Evolutionary conservation across 306 rosid species (phyloP).

Genomic region (Begonia masoniana): DNA sequence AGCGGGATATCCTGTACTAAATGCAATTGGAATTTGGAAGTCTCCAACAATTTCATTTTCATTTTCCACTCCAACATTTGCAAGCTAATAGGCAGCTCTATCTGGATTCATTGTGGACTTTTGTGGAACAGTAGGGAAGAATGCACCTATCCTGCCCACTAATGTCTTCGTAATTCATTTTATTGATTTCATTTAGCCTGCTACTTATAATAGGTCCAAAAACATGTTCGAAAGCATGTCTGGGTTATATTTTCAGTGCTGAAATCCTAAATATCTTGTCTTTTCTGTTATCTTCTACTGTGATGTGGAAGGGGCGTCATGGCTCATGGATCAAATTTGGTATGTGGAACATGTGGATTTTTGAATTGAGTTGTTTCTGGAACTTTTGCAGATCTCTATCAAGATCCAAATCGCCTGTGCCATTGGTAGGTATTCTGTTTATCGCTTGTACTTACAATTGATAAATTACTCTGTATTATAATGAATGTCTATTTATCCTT

Average conservation of each 20-base stretch:
- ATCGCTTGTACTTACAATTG: too few relatives aligned
- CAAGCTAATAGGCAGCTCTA: constrained; percentile 74
- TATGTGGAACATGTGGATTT: constrained; percentile 69
- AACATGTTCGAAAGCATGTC: constrained; percentile 12
- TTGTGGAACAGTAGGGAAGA: constrained; percentile 77
- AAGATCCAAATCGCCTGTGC: constrained; percentile 87
- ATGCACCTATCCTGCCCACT: constrained; percentile 48
- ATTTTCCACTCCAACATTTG: constrained; percentile 69
- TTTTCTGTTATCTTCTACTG: constrained; percentile 42
- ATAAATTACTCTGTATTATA: too few relatives aligned
- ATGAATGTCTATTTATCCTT: too few relatives aligned
- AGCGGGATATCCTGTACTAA: constrained; percentile 82
- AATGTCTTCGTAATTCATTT: constrained; percentile 32
- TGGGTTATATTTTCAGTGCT: constrained; percentile 15
- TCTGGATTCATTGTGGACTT: constrained; percentile 72
- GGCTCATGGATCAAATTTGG: constrained; percentile 84
- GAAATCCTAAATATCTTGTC: constrained; percentile 24
- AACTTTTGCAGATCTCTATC: constrained; percentile 99
- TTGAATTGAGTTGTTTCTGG: constrained; percentile 94
- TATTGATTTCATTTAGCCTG: constrained; percentile 23
- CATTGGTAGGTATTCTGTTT: constrained; percentile 40
- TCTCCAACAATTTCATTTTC: constrained; percentile 61
- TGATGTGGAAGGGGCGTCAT: constrained; percentile 91
- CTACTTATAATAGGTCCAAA: constrained; percentile 14
- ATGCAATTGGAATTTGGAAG: constrained; percentile 73